These are phyloP conservation scores for Aspergillus fischeri DNA, from an alignment of 2,329 filamentous ascomycete genomes.

Conservation along the genomic window DNA sequence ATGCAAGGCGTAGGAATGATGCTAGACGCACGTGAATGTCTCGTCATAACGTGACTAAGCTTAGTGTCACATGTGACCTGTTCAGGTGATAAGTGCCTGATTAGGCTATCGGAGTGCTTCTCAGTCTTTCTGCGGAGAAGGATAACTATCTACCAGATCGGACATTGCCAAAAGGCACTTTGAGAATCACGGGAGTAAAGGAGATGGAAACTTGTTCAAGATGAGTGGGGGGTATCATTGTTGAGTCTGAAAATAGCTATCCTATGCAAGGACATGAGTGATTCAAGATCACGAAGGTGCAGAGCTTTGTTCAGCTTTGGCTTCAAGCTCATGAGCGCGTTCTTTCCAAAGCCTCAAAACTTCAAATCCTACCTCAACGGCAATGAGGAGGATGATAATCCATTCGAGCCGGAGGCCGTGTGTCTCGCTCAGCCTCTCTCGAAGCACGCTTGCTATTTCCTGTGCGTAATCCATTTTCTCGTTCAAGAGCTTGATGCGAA, in stretches of 20 bases:
- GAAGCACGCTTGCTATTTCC: slow-evolving; percentile 84
- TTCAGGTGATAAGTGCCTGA: not conserved
- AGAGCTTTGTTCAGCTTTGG: slow-evolving; percentile 5
- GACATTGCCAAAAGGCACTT: not conserved
- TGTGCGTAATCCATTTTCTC: slow-evolving; percentile 98
- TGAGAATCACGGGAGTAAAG: not conserved
- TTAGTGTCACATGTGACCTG: slow-evolving; percentile 1
- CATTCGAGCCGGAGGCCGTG: slow-evolving; percentile 85
- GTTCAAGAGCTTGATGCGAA: slow-evolving; percentile 85
- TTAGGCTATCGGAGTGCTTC: not conserved
- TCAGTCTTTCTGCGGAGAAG: not conserved
- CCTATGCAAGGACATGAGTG: not conserved
- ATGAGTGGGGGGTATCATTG: not conserved
- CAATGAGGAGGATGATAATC: slow-evolving; percentile 93
- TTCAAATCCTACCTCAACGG: slow-evolving; percentile 88
- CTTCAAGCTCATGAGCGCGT: slow-evolving; percentile 39
- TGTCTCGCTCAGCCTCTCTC: slow-evolving; percentile 85
- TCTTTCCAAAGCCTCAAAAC: slow-evolving; percentile 69
- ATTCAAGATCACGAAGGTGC: not conserved
- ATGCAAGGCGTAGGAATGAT: not conserved
- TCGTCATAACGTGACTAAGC: slow-evolving; percentile 4
- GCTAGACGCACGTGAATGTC: slow-evolving; percentile 5
- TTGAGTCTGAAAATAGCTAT: not conserved
- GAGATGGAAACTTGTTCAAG: not conserved
- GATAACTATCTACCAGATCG: not conserved